These are phyloP conservation scores for Jacaranda copaia DNA, from an alignment of 257 asterid species.

Conservation along the genomic window DNA sequence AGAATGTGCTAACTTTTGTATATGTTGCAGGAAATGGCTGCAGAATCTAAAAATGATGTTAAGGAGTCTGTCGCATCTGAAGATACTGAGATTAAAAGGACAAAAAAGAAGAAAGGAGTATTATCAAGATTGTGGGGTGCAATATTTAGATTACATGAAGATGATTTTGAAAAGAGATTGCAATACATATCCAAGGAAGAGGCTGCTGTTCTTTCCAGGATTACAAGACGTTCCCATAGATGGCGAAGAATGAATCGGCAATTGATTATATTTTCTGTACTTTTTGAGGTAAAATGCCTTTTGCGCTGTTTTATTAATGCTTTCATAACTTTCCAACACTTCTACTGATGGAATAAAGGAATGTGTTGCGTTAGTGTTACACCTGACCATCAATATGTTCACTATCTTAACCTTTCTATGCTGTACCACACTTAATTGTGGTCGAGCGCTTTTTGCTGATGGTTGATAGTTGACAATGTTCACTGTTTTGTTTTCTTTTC, in stretches of 20 bases:
- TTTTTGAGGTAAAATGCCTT: constrained; percentile 69
- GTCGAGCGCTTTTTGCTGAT: neutral
- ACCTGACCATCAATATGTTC: constrained; percentile 9
- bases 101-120: constrained; percentile 72
- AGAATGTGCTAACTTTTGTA: constrained; percentile 26
- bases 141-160: constrained; percentile 64
- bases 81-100: constrained; percentile 54
- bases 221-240: constrained; percentile 66
- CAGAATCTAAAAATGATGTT: constrained; percentile 55
- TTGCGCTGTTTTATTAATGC: neutral
- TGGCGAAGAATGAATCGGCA: constrained; percentile 66
- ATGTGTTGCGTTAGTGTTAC: neutral
- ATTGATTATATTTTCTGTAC: constrained; percentile 62
- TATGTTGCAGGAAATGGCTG: constrained; percentile 59
- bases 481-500: neutral
- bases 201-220: constrained; percentile 70
- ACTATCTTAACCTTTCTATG: constrained; percentile 10
- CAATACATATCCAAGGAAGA: constrained; percentile 89
- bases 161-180: constrained; percentile 90
- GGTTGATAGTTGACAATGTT: neutral
- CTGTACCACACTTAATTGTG: neutral
- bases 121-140: constrained; percentile 78
- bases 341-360: neutral
- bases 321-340: too few relatives aligned
- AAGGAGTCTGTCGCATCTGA: constrained; percentile 50